Evolutionary conservation across 169 alveolate genomes (phyloP).

Genomic region (Cystoisospora suis): DNA sequence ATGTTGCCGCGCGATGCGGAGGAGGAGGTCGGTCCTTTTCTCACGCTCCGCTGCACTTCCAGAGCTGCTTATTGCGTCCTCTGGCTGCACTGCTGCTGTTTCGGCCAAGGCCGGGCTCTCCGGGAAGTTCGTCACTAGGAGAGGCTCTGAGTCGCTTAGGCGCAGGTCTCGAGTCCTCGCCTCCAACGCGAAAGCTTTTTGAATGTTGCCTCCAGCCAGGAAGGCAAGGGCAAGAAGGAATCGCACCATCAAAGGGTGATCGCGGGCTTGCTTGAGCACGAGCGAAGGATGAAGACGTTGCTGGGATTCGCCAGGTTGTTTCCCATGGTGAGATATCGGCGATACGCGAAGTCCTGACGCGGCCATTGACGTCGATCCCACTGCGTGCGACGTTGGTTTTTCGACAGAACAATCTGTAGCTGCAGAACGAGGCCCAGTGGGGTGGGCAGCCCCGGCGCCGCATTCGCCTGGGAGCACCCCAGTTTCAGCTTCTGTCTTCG

Average conservation of each 20-base stretch:
- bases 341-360: too few species aligned
- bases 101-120: not conserved
- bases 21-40: not conserved
- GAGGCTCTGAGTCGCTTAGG: not conserved
- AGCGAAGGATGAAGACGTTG: not conserved
- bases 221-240: not conserved
- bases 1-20: not conserved
- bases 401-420: too few species aligned
- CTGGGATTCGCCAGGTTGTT: not conserved
- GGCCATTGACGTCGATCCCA: not conserved
- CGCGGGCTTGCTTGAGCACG: not conserved
- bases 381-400: too few species aligned
- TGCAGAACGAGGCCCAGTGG: too few species aligned
- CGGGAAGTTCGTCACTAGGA: not conserved
- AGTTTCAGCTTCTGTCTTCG: too few species aligned
- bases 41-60: not conserved
- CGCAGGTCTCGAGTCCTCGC: not conserved
- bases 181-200: not conserved
- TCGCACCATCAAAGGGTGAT: not conserved
- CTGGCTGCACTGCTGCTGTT: not conserved
- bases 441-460: too few species aligned
- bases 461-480: too few species aligned
- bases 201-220: not conserved
- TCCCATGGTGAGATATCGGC: not conserved
- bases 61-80: not conserved